A percentile compares a stretch with the other conserved stretches of the same genome.
These are phyloP conservation scores for Apophysomyces variabilis DNA, from an alignment of 371 early-diverging fungal genomes.

Conservation along the genomic window DNA sequence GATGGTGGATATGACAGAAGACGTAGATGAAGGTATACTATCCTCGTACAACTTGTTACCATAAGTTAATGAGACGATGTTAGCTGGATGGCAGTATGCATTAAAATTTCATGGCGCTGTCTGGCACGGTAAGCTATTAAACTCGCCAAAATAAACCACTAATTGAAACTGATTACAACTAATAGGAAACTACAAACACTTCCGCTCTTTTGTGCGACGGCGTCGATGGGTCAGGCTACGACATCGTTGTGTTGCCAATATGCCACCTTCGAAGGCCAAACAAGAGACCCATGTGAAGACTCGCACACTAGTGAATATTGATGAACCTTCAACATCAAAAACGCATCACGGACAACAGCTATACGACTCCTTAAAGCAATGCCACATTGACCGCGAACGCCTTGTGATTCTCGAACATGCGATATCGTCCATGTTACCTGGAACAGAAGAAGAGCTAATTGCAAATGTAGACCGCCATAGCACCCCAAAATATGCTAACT, in stretches of 20 bases:
- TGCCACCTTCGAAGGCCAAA: not conserved
- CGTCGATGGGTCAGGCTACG: conserved; percentile 66
- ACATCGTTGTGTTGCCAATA: conserved; percentile 24
- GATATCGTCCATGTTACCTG: conserved; percentile 17
- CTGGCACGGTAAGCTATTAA: conserved; percentile 48
- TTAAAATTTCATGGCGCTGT: conserved; percentile 49
- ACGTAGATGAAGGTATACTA: conserved; percentile 60
- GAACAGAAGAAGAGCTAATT: conserved; percentile 18
- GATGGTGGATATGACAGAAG: conserved; percentile 73
- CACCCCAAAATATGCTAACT: not conserved
- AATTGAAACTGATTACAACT: not conserved
- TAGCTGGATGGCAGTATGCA: conserved; percentile 59
- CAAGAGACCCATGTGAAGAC: not conserved
- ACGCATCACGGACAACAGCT: not conserved
- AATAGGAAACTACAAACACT: conserved; percentile 54
- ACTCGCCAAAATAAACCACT: too few species aligned
- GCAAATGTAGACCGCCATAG: conserved; percentile 16
- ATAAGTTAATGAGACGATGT: not conserved
- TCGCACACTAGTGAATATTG: conserved; percentile 14
- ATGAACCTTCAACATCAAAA: conserved; percentile 9
- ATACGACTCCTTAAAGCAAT: conserved; percentile 14
- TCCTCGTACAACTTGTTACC: conserved; percentile 1
- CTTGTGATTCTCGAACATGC: conserved; percentile 23
- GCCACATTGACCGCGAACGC: conserved; percentile 47
- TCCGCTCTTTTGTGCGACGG: conserved; percentile 67